Evolutionary conservation across 2,329 filamentous ascomycete species (phyloP).

Genomic region (Pseudogymnoascus verrucosus): DNA sequence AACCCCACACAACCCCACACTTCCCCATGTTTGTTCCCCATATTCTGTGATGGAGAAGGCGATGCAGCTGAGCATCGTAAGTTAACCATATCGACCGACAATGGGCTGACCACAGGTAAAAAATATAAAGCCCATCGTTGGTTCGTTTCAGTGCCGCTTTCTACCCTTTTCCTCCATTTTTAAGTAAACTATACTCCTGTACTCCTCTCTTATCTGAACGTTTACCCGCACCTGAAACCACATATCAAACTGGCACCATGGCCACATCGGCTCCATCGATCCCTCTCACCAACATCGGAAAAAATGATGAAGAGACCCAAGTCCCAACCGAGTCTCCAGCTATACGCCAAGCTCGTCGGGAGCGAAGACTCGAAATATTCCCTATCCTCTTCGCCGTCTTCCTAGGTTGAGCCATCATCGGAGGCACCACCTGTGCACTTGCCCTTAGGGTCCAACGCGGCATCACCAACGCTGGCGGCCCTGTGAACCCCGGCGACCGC

Average conservation of each 20-base stretch:
- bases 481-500: neutral
- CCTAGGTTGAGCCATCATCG: neutral
- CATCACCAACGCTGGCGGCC: neutral
- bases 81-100: neutral
- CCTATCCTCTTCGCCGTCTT: neutral
- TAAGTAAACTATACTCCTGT: neutral
- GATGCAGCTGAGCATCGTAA: conserved; percentile 2
- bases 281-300: neutral
- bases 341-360: neutral
- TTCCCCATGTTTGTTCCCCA: neutral
- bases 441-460: neutral
- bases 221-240: neutral
- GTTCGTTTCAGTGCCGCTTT: neutral
- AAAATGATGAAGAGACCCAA: neutral
- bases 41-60: neutral
- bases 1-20: neutral
- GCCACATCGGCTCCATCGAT: neutral
- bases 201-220: neutral
- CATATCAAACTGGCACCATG: neutral
- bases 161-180: neutral
- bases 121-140: neutral
- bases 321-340: neutral
- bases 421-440: neutral
- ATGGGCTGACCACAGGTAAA: neutral
- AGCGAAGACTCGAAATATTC: neutral